Percentiles rank a stretch among this genome's conserved stretches.
phyloP scores from a whole-genome alignment of 2,329 filamentous ascomycete genomes.

The Colletotrichum sp. region DNA sequence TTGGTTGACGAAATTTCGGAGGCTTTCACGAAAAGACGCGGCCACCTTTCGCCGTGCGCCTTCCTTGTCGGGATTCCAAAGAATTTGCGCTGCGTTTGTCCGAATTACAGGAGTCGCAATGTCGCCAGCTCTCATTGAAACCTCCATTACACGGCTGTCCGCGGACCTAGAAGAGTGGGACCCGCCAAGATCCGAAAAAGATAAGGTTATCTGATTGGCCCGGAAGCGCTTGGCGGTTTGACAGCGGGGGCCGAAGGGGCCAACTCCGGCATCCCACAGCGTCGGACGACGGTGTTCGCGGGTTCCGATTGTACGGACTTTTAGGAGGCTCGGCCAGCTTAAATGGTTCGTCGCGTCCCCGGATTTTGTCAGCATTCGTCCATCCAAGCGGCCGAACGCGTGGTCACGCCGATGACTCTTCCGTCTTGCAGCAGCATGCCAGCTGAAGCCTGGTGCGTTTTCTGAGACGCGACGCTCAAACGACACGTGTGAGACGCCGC shows the following conservation, averaged over 20 bases:
- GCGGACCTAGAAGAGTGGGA: neutral
- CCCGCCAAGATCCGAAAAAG: neutral
- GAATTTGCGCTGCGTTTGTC: neutral
- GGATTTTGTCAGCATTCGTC: neutral
- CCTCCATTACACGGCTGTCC: neutral
- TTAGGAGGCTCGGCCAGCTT: neutral
- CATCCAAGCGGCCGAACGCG: neutral
- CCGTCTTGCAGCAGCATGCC: neutral
- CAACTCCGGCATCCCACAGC: neutral
- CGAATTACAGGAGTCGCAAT: neutral
- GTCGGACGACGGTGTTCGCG: constrained; percentile 6
- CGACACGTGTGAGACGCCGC: neutral
- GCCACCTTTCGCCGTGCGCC: neutral
- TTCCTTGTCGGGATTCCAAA: neutral
- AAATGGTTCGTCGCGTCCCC: neutral
- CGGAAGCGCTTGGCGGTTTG: neutral
- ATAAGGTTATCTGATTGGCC: neutral
- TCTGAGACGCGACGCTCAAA: neutral
- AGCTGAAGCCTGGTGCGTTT: neutral
- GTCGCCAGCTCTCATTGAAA: neutral
- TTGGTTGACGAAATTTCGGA: neutral
- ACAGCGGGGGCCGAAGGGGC: neutral
- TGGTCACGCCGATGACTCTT: neutral
- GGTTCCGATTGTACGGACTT: neutral
- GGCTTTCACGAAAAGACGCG: neutral